Evolutionary conservation across 176 grass and related monocot genomes (phyloP), one percentile per base, ranked within the genome.

Genomic region (Neostapfia colusana): DNA sequence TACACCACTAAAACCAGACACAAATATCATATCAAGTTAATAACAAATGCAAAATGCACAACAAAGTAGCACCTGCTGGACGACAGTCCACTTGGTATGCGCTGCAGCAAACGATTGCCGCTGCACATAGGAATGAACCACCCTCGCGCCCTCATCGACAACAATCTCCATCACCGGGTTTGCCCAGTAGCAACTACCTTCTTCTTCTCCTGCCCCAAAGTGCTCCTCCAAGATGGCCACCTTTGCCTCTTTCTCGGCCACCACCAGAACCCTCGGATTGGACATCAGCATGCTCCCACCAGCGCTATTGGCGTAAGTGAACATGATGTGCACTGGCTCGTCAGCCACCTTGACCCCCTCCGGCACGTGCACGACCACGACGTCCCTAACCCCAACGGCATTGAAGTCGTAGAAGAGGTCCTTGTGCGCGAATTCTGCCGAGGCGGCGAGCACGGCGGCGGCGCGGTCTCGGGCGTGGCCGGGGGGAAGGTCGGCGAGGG

Each of bases 61-160:
- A 3, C 10, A 13, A 26, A 56, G n/a, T 25, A 26, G 55, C 10
- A 98, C 95, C 95, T 98, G 91, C 64, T 66, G 64, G 34, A 84
- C 82, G 49, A 89, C 54, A 1, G 95, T 98, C 95, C 95, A 98
- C 74, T 98, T 98, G 38, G 90, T 94, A 88, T 94, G 95, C 1
- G 89, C 95, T 1, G 95, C 88, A 13, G 67, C 75, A n/a, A 57
- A 50, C 7, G 95, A 87, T 70, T 98, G 95, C 12, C 65, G 84
- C 80, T 98, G 95, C 49, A 94, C 5, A 44, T 98, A 98, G 9
- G 95, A 94, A 79, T 98, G 95, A 17, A 86, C 83, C 51, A 94
- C 91, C 57, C 80, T 98, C 1, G 84, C 89, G 20, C 80, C 74
- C 79, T 92, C 80, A 0, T 89, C 89, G 0, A 94, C 72, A 54